A percentile compares a stretch with the other conserved stretches of the same genome.
phyloP scores from a whole-genome alignment of 2,329 filamentous ascomycete species.

The Daldinia sp. region DNA sequence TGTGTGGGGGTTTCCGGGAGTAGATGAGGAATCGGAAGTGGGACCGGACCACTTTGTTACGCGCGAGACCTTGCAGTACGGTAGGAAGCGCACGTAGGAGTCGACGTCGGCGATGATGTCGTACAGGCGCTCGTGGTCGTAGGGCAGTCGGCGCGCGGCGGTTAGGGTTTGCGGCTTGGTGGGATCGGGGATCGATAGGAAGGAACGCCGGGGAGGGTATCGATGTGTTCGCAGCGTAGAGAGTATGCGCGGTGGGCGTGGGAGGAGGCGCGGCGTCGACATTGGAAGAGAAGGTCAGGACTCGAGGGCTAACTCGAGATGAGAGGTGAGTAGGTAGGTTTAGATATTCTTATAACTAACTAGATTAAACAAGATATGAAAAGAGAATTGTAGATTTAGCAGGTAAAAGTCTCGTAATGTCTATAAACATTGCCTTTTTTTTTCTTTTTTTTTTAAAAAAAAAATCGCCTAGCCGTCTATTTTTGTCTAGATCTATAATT shows the following conservation, averaged over 20 bases:
- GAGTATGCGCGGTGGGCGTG: slow-evolving; percentile 44
- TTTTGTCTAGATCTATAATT: slow-evolving; percentile 3
- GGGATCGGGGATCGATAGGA: slow-evolving; percentile 27
- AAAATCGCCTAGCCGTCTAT: background rate
- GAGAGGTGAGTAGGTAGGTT: background rate
- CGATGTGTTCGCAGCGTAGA: slow-evolving; percentile 34
- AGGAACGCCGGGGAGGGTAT: slow-evolving; percentile 9
- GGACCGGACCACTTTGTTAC: slow-evolving; percentile 78
- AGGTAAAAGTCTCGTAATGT: background rate
- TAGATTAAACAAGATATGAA: background rate
- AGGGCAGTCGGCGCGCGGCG: slow-evolving; percentile 79
- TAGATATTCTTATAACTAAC: background rate
- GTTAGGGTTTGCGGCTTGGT: slow-evolving; percentile 68
- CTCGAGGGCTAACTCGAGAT: background rate
- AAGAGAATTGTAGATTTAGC: background rate
- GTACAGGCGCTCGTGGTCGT: slow-evolving; percentile 76
- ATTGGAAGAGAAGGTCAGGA: slow-evolving; percentile 10
- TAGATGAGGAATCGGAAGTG: background rate
- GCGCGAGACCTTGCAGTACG: slow-evolving; percentile 80
- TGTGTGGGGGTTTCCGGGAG: background rate
- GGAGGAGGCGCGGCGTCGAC: slow-evolving; percentile 30
- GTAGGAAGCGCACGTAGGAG: slow-evolving; percentile 86
- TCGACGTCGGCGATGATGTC: slow-evolving; percentile 87
- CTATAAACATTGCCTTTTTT: slow-evolving; percentile 27
- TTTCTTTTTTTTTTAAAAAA: too few relatives aligned